Evolutionary conservation across 2,329 filamentous ascomycete genomes (phyloP).

Genomic region (Microsporum audouinii): DNA sequence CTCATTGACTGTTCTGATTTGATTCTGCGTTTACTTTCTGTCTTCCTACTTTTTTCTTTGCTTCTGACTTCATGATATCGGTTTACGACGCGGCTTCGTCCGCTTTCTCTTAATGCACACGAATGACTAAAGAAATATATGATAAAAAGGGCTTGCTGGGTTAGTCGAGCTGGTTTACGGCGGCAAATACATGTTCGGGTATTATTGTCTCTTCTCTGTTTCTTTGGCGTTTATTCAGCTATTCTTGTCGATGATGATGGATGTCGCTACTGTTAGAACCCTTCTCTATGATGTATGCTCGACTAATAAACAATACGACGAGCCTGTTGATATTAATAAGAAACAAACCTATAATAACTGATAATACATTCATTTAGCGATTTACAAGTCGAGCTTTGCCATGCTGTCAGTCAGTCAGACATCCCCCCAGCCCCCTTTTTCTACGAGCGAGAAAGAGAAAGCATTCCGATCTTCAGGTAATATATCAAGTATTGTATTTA

Average conservation of each 20-base stretch:
- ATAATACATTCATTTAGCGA: no score
- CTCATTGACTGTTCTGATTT: background rate
- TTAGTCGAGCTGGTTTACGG: background rate
- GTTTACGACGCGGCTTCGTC: background rate
- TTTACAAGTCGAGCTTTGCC: no score
- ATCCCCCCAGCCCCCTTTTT: no score
- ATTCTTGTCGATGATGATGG: background rate
- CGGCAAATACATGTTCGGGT: background rate
- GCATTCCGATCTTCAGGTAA: background rate
- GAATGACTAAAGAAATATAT: background rate
- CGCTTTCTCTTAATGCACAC: background rate
- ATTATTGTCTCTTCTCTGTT: background rate
- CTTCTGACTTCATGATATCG: background rate
- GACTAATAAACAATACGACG: no score
- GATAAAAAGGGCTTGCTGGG: background rate
- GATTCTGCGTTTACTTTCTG: background rate
- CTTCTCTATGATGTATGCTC: no score
- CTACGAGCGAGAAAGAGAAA: no score
- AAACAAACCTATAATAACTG: no score
- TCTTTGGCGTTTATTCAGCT: background rate
- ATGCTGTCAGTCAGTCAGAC: no score
- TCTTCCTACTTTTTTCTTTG: background rate
- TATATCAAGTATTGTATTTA: background rate
- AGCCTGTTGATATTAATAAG: no score
- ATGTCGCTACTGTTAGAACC: background rate